These are phyloP conservation scores for Debaryomyces tyrocola DNA, from an alignment of 805 yeast genomes.

Conservation along the genomic window DNA sequence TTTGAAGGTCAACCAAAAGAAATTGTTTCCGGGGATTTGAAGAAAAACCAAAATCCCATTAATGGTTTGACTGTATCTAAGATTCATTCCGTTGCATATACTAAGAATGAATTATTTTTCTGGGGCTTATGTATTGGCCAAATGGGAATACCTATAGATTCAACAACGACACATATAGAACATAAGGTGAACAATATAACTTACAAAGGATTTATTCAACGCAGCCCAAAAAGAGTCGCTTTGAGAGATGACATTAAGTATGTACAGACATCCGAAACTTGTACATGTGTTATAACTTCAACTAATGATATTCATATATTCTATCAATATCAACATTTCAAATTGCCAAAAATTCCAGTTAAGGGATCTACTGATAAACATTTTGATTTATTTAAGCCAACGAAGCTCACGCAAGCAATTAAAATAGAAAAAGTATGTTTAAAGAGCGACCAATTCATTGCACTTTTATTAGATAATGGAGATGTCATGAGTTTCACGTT, in stretches of 20 bases:
- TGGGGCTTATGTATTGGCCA: slow-evolving; percentile 89
- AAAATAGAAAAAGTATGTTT: slow-evolving; percentile 30
- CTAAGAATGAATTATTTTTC: slow-evolving; percentile 47
- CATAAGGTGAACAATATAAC: slow-evolving; percentile 26
- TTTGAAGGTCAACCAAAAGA: slow-evolving; percentile 40
- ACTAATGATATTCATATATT: slow-evolving; percentile 64
- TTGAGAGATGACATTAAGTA: slow-evolving; percentile 53
- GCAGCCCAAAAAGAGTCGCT: slow-evolving; percentile 38
- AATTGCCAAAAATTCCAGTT: slow-evolving; percentile 41
- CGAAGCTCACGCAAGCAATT: slow-evolving; percentile 43
- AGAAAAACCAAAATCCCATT: slow-evolving; percentile 26
- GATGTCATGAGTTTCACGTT: slow-evolving; percentile 45
- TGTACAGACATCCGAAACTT: slow-evolving; percentile 64
- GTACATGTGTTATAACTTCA: slow-evolving; percentile 63
- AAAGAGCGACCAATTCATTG: slow-evolving; percentile 43
- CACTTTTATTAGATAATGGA: slow-evolving; percentile 60
- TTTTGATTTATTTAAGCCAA: slow-evolving; percentile 57
- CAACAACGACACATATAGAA: slow-evolving; percentile 16
- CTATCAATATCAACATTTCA: slow-evolving; percentile 55
- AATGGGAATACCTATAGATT: slow-evolving; percentile 52
- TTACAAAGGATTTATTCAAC: slow-evolving; percentile 38
- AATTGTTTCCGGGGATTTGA: slow-evolving; percentile 44
- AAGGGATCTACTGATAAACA: slow-evolving; percentile 37
- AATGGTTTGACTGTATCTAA: slow-evolving; percentile 61
- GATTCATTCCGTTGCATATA: slow-evolving; percentile 65